Evolutionary conservation across 2,329 filamentous ascomycete species (phyloP).

Genomic region (Knufia fluminis): DNA sequence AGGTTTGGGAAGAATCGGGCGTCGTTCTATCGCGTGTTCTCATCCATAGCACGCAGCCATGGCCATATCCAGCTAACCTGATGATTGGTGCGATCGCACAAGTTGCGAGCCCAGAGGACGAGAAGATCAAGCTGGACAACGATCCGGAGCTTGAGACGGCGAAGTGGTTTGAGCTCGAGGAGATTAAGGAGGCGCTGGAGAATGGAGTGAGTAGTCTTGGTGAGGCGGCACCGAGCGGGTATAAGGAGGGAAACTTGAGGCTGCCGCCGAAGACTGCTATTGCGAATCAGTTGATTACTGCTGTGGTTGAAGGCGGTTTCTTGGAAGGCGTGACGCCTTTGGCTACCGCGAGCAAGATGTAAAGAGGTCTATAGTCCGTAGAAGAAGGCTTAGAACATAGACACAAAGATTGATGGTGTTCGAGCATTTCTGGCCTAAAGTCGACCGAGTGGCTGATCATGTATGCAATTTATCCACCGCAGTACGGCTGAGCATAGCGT

Average conservation of each 20-base stretch:
- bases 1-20: constrained; percentile 80
- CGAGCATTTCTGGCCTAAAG: no score
- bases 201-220: constrained; percentile 60
- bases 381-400: no score
- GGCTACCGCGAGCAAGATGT: constrained; percentile 19
- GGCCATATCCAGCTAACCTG: constrained; percentile 75
- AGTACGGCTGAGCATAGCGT: no score
- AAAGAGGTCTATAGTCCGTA: background rate
- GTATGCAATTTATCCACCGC: no score
- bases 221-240: constrained; percentile 53
- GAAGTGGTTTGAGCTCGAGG: constrained; percentile 75
- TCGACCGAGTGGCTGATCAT: no score
- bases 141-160: constrained; percentile 88
- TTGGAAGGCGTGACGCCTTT: constrained; percentile 49
- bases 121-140: constrained; percentile 72
- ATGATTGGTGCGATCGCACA: constrained; percentile 88
- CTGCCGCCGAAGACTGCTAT: constrained; percentile 83
- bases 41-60: constrained; percentile 75
- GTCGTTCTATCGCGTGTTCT: constrained; percentile 68
- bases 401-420: no score
- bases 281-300: constrained; percentile 76
- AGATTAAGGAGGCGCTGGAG: constrained; percentile 65
- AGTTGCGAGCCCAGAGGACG: constrained; percentile 62
- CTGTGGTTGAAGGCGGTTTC: constrained; percentile 65
- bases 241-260: constrained; percentile 67